Percentiles rank a stretch among this genome's conserved stretches.
phyloP scores from a whole-genome alignment of 2,329 filamentous ascomycete genomes.

The Cadophora sp. region DNA sequence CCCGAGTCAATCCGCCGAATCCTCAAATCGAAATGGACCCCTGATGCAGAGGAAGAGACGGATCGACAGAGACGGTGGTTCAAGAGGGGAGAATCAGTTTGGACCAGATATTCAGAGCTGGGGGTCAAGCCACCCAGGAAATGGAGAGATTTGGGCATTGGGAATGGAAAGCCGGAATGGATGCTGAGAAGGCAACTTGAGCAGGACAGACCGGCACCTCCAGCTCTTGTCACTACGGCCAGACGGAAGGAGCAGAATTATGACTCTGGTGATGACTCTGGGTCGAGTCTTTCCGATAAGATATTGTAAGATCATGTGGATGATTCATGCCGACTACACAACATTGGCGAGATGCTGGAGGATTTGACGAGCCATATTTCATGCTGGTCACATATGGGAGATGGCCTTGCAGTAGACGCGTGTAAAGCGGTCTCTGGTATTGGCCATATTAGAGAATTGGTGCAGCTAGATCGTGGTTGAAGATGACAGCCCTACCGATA shows the following conservation, averaged over 20 bases:
- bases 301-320: slow-evolving; percentile 30
- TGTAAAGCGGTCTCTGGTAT: not conserved
- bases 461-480: slow-evolving; percentile 2
- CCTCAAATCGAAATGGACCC: slow-evolving; percentile 78
- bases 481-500: slow-evolving; percentile 8
- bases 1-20: slow-evolving; percentile 88
- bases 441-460: no score
- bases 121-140: slow-evolving; percentile 66
- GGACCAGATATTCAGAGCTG: slow-evolving; percentile 63
- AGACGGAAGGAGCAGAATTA: slow-evolving; percentile 24
- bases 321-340: slow-evolving; percentile 13
- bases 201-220: slow-evolving; percentile 12
- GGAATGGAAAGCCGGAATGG: slow-evolving; percentile 38
- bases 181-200: slow-evolving; percentile 23
- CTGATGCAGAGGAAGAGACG: slow-evolving; percentile 61
- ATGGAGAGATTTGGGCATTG: slow-evolving; percentile 56
- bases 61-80: slow-evolving; percentile 67
- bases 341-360: slow-evolving; percentile 14
- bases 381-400: not conserved
- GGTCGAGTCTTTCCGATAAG: slow-evolving; percentile 34
- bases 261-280: slow-evolving; percentile 15
- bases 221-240: slow-evolving; percentile 35
- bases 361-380: no score
- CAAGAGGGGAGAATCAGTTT: slow-evolving; percentile 64
- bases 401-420: not conserved